phyloP scores from a whole-genome alignment of 345 rosid genomes.

The Pugionium dolabratum region DNA sequence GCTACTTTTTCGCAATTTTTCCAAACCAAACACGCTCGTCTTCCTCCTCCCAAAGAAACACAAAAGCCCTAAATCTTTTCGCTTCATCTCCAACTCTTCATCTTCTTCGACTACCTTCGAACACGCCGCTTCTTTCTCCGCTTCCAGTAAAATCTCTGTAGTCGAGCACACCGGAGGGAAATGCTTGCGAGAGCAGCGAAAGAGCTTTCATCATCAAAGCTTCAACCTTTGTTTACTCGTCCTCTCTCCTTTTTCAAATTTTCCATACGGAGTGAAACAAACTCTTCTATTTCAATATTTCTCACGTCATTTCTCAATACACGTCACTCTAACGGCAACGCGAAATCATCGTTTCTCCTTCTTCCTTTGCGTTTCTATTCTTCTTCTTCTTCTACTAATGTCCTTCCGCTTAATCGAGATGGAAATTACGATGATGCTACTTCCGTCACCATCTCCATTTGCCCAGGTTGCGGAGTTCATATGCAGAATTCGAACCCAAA shows the following conservation, averaged over 20 bases:
- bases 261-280: slow-evolving; percentile 1
- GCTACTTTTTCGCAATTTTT: neutral
- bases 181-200: slow-evolving; percentile 51
- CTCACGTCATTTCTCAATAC: slow-evolving; percentile 19
- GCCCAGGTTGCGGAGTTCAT: slow-evolving; percentile 93
- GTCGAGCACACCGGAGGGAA: slow-evolving; percentile 3
- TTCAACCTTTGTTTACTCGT: slow-evolving; percentile 46
- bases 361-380: slow-evolving; percentile 40
- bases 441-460: slow-evolving; percentile 54
- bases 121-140: neutral
- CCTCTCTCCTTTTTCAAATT: slow-evolving; percentile 36
- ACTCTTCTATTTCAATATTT: slow-evolving; percentile 7
- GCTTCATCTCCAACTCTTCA: neutral
- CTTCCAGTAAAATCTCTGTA: neutral
- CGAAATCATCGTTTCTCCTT: slow-evolving; percentile 29
- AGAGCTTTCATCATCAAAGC: slow-evolving; percentile 52
- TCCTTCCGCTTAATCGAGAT: slow-evolving; percentile 58
- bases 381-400: slow-evolving; percentile 27
- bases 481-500: slow-evolving; percentile 72
- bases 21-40: slow-evolving; percentile 30
- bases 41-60: slow-evolving; percentile 4
- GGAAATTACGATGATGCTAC: slow-evolving; percentile 74
- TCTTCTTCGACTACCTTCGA: neutral
- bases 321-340: slow-evolving; percentile 6
- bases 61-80: slow-evolving; percentile 27